Evolutionary conservation across 768 basidiomycete species (phyloP).

Genomic region (Crassisporium funariophilum): DNA sequence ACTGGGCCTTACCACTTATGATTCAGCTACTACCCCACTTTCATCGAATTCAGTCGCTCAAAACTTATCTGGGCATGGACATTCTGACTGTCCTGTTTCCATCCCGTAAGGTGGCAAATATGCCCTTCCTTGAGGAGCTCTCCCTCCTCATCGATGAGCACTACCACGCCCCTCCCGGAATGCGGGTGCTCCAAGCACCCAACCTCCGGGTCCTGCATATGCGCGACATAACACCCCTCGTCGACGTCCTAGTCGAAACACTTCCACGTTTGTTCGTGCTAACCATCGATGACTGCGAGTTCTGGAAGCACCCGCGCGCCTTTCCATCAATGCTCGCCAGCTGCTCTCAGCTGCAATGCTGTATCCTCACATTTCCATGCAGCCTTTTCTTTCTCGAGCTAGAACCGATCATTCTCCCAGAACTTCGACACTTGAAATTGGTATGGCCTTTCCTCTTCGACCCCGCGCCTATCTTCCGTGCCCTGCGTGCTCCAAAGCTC

Average conservation of each 20-base stretch:
- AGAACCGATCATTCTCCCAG: conserved; percentile 16
- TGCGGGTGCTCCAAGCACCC: conserved; percentile 16
- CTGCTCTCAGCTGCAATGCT: conserved; percentile 17
- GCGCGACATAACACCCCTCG: conserved; percentile 22
- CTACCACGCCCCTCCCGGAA: conserved; percentile 1
- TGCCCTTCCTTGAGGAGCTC: conserved; percentile 17
- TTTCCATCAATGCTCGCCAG: conserved; percentile 18
- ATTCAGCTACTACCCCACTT: conserved; percentile 14
- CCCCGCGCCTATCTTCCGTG: conserved; percentile 15
- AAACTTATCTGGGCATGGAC: conserved; percentile 15
- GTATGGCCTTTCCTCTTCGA: conserved; percentile 19
- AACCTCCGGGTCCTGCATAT: conserved; percentile 16
- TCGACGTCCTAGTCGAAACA: conserved; percentile 5
- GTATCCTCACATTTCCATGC: conserved; percentile 20
- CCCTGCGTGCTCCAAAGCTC: conserved; percentile 18
- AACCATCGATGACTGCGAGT: conserved; percentile 10
- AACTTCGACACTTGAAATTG: conserved; percentile 12
- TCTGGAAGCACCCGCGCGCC: conserved; percentile 17
- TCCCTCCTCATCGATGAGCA: conserved; percentile 16
- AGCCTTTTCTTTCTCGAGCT: conserved; percentile 10
- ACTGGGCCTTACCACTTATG: conserved; percentile 10
- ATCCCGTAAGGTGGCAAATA: conserved; percentile 4
- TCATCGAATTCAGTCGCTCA: conserved; percentile 15
- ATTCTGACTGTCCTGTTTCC: conserved; percentile 15
- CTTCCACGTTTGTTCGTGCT: conserved; percentile 11